phyloP scores from a whole-genome alignment of 2,329 filamentous ascomycete genomes.

The Dactylellina leptospora region DNA sequence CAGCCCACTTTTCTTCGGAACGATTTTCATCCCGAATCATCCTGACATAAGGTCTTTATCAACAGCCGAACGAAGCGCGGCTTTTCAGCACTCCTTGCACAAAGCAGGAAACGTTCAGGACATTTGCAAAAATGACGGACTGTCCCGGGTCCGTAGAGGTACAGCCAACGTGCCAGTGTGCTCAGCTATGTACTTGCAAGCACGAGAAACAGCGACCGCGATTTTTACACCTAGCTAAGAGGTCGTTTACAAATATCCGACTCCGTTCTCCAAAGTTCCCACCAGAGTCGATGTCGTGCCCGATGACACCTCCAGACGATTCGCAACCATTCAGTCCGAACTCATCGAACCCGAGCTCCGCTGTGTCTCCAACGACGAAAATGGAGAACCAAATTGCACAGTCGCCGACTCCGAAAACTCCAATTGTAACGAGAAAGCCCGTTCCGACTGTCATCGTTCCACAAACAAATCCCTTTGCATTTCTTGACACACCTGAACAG shows the following conservation, averaged over 20 bases:
- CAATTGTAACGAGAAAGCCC: conserved; percentile 40
- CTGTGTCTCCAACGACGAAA: conserved; percentile 32
- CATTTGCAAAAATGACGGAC: conserved; percentile 38
- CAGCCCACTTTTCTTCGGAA: conserved; percentile 43
- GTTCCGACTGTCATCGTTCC: conserved; percentile 45
- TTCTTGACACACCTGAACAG: conserved; percentile 47
- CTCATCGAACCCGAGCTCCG: conserved; percentile 8
- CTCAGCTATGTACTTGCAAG: conserved; percentile 45
- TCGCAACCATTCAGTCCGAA: conserved; percentile 20
- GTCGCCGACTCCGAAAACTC: conserved; percentile 40
- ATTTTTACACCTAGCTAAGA: conserved; percentile 46
- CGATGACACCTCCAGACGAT: conserved; percentile 47
- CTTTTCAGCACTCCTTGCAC: conserved; percentile 5
- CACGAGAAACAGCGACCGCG: conserved; percentile 48
- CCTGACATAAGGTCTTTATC: conserved; percentile 29
- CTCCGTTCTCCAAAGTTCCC: conserved; percentile 47
- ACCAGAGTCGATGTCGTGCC: conserved; percentile 27
- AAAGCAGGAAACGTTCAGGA: too few species aligned
- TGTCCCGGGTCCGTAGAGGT: conserved; percentile 18
- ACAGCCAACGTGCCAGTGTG: conserved; percentile 29
- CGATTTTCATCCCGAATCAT: conserved; percentile 50
- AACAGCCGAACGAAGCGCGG: conserved; percentile 39
- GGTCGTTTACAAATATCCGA: conserved; percentile 51
- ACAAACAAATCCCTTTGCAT: conserved; percentile 44
- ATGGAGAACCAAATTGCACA: conserved; percentile 21